Base-by-base conservation (phyloP, 2,329 filamentous ascomycete species). In the Ceratocystis lukuohia region DNA sequence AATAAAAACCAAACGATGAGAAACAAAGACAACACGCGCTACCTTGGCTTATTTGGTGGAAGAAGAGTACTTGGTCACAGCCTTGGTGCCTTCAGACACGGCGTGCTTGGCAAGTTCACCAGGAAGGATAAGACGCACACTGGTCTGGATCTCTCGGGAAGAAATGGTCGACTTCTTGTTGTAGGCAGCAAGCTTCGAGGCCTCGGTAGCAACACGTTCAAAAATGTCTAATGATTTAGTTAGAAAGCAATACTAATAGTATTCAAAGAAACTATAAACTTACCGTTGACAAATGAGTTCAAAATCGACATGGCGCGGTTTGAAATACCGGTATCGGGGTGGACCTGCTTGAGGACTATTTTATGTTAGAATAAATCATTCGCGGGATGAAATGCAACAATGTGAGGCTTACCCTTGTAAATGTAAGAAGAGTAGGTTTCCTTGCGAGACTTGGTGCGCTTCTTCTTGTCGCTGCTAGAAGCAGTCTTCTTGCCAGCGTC, bases 101-200 rank as follows among this genome's bases (percentile, higher is more conserved):
- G 94, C 94, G 81, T 99, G 94, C 88, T 99, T 99, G 78, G 94
- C 94, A 73, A 99, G 86, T 82, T 99, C 94, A 82, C 94, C 94
- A 61, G 94, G 94, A 65, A 99, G 88, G 80, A 99, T 99, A 70
- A 99, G 87, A 72, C 94, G 89, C 73, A 99, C 94, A 73, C 84
- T 96, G 73, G 94, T 99, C 85, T 99, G 94, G 77, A 99, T 99
- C 82, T 99, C 94, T 76, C 94, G 89, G 72, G 94, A 97, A 65
- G 93, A 97, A 81, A 99, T 99, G 77, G 94, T 99, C 64, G 93
- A 97, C 86, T 99, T 99, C 89, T 97, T 99, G 88, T 99, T 99
- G 85, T 99, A 99, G 70, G 94, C 94, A 73, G 94, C 94, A 69
- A 99, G 88, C 88, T 99, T 99, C 77, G 91, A 96, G 64, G 94